Conservation (phyloP, 176 grass and related monocot species). For the Guadua angustifolia region DNA sequence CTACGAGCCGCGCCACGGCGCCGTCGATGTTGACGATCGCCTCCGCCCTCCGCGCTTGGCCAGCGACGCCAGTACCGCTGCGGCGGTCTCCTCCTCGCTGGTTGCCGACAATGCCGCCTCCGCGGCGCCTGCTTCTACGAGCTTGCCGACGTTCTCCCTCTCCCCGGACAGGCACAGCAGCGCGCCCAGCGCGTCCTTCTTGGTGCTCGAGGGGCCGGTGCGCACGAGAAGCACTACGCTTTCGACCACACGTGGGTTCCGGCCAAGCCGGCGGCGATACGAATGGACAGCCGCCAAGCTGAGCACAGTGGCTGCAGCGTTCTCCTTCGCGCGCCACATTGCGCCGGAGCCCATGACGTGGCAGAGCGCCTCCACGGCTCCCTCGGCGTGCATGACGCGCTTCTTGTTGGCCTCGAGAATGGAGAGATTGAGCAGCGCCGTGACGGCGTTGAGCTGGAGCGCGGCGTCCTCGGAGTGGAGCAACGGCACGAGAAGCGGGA, state of each 20-base stretch:
- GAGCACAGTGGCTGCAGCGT: slow-evolving; percentile 74
- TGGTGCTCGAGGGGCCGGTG: slow-evolving; percentile 64
- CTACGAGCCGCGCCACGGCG: slow-evolving; percentile 54
- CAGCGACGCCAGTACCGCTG: slow-evolving; percentile 63
- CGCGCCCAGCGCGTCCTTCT: slow-evolving; percentile 78
- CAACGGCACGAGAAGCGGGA: slow-evolving; percentile 71
- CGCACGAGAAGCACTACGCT: slow-evolving; percentile 56
- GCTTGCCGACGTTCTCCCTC: slow-evolving; percentile 68
- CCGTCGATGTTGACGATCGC: slow-evolving; percentile 58
- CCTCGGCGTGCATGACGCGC: slow-evolving; percentile 86
- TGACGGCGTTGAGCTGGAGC: slow-evolving; percentile 81
- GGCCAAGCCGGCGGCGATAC: slow-evolving; percentile 78
- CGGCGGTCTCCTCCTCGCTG: slow-evolving; percentile 54
- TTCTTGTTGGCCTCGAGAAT: slow-evolving; percentile 88
- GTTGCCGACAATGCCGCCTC: slow-evolving; percentile 48
- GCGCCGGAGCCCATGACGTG: slow-evolving; percentile 61
- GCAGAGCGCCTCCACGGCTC: slow-evolving; percentile 62
- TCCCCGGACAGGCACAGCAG: slow-evolving; percentile 73
- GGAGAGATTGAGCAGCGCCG: slow-evolving; percentile 91
- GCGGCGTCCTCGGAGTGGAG: slow-evolving; percentile 61
- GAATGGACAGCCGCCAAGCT: slow-evolving; percentile 70
- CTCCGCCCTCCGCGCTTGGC: slow-evolving; percentile 81
- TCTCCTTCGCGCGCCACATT: slow-evolving; percentile 85
- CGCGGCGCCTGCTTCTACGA: slow-evolving; percentile 61
- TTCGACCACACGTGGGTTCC: slow-evolving; percentile 57